Conservation (phyloP, 2,329 filamentous ascomycete species). For the Clarireedia hainanense region DNA sequence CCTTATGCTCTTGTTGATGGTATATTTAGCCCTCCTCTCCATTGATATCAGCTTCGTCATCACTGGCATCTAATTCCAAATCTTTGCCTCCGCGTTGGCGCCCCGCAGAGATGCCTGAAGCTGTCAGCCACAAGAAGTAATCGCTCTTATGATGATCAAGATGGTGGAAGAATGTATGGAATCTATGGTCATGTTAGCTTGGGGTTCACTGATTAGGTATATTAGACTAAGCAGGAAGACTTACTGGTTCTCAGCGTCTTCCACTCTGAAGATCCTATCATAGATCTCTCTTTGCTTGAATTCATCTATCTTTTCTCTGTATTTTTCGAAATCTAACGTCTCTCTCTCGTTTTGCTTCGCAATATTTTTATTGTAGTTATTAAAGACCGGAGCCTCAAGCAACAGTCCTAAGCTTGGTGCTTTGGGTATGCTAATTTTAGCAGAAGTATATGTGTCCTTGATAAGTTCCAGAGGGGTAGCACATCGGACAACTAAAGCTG, state of each 20-base stretch:
- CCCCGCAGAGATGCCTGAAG: slow-evolving; percentile 56
- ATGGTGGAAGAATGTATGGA: slow-evolving; percentile 72
- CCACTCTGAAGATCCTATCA: slow-evolving; percentile 79
- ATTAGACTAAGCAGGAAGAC: slow-evolving; percentile 26
- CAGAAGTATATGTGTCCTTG: slow-evolving; percentile 60
- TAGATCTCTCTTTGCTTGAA: slow-evolving; percentile 96
- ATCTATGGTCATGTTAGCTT: slow-evolving; percentile 38
- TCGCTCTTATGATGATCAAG: slow-evolving; percentile 66
- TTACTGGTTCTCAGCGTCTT: slow-evolving; percentile 80
- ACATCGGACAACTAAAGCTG: slow-evolving; percentile 73
- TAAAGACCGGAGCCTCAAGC: slow-evolving; percentile 86
- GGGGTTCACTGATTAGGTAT: background rate
- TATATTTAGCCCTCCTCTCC: slow-evolving; percentile 9
- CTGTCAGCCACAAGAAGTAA: slow-evolving; percentile 68
- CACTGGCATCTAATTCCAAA: slow-evolving; percentile 5
- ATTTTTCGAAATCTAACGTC: slow-evolving; percentile 70
- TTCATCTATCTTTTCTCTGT: slow-evolving; percentile 68
- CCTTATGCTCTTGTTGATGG: background rate
- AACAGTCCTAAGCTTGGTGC: slow-evolving; percentile 82
- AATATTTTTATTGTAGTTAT: slow-evolving; percentile 74
- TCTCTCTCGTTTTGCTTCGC: slow-evolving; percentile 54
- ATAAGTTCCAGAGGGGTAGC: slow-evolving; percentile 69
- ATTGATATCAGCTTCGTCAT: slow-evolving; percentile 12
- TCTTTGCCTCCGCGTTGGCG: slow-evolving; percentile 32
- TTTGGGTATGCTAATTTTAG: slow-evolving; percentile 83